Conservation (phyloP, 2,329 filamentous ascomycete species). For the Hymenoscyphus fraxineus region DNA sequence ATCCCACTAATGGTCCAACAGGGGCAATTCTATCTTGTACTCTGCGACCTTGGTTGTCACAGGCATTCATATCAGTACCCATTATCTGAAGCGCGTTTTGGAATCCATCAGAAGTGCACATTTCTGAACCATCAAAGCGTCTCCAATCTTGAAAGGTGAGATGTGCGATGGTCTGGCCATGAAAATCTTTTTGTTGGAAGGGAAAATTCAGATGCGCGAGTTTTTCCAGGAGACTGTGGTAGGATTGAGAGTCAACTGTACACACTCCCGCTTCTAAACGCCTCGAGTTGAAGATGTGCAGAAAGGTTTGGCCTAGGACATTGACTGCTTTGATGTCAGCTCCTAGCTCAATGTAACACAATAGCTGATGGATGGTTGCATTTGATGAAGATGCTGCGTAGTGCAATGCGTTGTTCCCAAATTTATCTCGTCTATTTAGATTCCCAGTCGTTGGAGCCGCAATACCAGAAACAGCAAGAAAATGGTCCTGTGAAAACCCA, state of each 20-base stretch:
- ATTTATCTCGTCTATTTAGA: neutral
- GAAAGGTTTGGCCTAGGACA: neutral
- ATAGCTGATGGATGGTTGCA: neutral
- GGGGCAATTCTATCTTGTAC: neutral
- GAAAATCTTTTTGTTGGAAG: neutral
- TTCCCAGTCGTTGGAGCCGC: neutral
- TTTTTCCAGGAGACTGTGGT: neutral
- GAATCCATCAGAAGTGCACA: neutral
- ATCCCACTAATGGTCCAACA: neutral
- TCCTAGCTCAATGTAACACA: neutral
- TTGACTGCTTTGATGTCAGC: neutral
- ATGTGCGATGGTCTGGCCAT: slow-evolving; percentile 3
- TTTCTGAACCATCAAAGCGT: neutral
- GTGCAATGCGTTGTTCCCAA: neutral
- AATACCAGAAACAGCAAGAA: neutral
- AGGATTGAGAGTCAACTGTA: neutral
- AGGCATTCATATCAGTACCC: neutral
- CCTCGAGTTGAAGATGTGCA: neutral
- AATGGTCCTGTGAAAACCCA: neutral
- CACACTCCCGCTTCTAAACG: neutral
- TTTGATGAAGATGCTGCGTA: neutral
- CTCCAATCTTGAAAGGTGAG: slow-evolving; percentile 4
- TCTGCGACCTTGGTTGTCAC: slow-evolving; percentile 5
- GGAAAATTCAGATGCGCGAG: neutral
- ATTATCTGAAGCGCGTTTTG: neutral